phyloP scores from a whole-genome alignment of 495 filamentous ascomycete species.

The Poronia punctata region DNA sequence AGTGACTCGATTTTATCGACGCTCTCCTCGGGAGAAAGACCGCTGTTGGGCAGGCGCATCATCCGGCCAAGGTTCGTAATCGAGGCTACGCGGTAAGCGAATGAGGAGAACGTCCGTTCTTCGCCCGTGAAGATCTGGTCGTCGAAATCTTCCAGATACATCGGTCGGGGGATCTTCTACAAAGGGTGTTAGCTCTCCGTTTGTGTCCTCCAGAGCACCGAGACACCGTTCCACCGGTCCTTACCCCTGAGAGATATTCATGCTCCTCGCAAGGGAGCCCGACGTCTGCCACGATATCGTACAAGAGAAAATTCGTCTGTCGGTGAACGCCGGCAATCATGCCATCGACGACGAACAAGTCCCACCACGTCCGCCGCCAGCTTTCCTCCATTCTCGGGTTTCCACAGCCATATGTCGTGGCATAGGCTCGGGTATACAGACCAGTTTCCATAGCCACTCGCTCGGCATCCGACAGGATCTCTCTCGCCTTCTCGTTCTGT shows the following conservation, averaged over 20 bases:
- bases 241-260: constrained; percentile 59
- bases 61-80: constrained; percentile 69
- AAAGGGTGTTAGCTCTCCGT: too few relatives aligned
- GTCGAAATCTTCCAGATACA: constrained; percentile 64
- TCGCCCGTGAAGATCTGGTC: constrained; percentile 57
- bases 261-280: constrained; percentile 70
- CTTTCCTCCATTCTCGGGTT: constrained; percentile 56
- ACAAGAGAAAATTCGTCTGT: constrained; percentile 50
- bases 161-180: constrained; percentile 55
- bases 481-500: constrained; percentile 56
- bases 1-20: constrained; percentile 59
- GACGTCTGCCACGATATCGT: constrained; percentile 50
- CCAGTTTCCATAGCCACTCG: constrained; percentile 67
- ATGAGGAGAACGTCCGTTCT: constrained; percentile 66
- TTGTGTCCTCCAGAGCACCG: too few relatives aligned
- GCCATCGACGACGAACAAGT: constrained; percentile 73
- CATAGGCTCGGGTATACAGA: constrained; percentile 56
- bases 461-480: constrained; percentile 60
- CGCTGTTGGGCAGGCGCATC: constrained; percentile 46
- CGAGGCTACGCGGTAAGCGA: constrained; percentile 69
- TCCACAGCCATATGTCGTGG: constrained; percentile 37
- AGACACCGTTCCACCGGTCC: too few relatives aligned
- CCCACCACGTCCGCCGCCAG: constrained; percentile 87
- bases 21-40: constrained; percentile 38
- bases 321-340: constrained; percentile 53